Conservation (phyloP, 2,329 filamentous ascomycete species). For the Clonostachys rhizophaga region DNA sequence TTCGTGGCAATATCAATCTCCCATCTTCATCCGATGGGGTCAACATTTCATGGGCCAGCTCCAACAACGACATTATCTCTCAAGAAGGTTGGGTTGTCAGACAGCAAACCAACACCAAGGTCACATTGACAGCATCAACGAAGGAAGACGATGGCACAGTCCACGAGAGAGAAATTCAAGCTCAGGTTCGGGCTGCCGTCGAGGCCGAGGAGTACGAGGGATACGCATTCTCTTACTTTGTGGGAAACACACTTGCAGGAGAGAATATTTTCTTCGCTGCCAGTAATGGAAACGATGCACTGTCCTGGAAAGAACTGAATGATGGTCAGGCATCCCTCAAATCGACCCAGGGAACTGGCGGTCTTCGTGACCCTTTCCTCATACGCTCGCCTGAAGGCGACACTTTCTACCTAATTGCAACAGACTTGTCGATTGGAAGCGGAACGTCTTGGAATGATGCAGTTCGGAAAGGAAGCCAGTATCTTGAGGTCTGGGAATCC, state of each 20-base stretch:
- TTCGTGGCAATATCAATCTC: slow-evolving; percentile 30
- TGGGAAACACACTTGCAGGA: slow-evolving; percentile 31
- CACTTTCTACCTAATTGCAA: slow-evolving; percentile 47
- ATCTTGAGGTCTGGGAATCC: slow-evolving; percentile 49
- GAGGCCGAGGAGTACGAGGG: slow-evolving; percentile 28
- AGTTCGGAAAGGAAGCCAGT: slow-evolving; percentile 39
- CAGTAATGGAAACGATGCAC: slow-evolving; percentile 45
- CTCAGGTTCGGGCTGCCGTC: slow-evolving; percentile 23
- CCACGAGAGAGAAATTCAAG: slow-evolving; percentile 20
- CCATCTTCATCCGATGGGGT: slow-evolving; percentile 19
- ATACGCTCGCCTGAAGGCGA: slow-evolving; percentile 43
- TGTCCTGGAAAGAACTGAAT: slow-evolving; percentile 45
- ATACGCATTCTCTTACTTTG: slow-evolving; percentile 49
- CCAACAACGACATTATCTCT: slow-evolving; percentile 22
- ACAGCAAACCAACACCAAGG: slow-evolving; percentile 13
- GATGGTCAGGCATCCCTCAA: slow-evolving; percentile 36
- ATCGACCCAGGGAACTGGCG: slow-evolving; percentile 39
- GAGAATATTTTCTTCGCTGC: slow-evolving; percentile 49
- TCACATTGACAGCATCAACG: slow-evolving; percentile 28
- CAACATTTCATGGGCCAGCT: slow-evolving; percentile 26
- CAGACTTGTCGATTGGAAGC: slow-evolving; percentile 47
- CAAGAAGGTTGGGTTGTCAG: slow-evolving; percentile 26
- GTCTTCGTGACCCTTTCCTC: slow-evolving; percentile 47
- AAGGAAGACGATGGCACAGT: slow-evolving; percentile 8
- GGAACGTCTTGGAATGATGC: slow-evolving; percentile 46